Conservation (phyloP, 176 grass and related monocot species). For the Lolium perenne region DNA sequence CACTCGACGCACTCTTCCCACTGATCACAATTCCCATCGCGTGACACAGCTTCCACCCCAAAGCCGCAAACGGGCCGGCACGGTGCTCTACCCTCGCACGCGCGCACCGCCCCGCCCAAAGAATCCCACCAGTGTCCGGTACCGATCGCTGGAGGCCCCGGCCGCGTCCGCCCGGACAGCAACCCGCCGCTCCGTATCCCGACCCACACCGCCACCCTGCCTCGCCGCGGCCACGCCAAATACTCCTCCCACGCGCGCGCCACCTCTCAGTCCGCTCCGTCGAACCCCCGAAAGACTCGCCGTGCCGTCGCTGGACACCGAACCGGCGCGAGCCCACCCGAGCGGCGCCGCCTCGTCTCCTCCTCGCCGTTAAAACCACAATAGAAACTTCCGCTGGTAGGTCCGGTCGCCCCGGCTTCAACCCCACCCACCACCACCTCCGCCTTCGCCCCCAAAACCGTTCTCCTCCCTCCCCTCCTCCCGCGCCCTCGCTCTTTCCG, state of each 20-base stretch:
- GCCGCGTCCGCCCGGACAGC: constrained; percentile 36
- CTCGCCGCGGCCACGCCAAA: background rate
- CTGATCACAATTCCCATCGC: background rate
- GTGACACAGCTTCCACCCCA: background rate
- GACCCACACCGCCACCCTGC: background rate
- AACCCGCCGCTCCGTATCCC: constrained; percentile 1
- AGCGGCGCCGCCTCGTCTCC: background rate
- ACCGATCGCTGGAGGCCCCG: background rate
- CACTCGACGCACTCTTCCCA: background rate
- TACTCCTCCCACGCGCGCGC: background rate
- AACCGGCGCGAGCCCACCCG: background rate
- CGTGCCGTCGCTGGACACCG: background rate
- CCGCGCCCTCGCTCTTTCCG: constrained; percentile 42
- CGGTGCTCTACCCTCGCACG: background rate
- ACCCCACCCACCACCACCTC: constrained; percentile 28
- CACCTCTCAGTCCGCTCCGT: background rate
- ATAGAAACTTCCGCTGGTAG: constrained; percentile 52
- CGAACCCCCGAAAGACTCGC: background rate
- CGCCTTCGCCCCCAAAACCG: constrained; percentile 19
- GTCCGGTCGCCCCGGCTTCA: constrained; percentile 31
- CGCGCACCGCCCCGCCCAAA: background rate
- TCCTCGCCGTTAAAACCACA: constrained; percentile 20
- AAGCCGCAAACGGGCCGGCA: background rate
- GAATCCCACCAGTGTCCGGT: background rate
- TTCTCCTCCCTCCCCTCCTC: background rate